A percentile compares a stretch with the other conserved stretches of the same genome.
Conservation (phyloP, 75 land plant genomes). For the Sequoia sempervirens region DNA sequence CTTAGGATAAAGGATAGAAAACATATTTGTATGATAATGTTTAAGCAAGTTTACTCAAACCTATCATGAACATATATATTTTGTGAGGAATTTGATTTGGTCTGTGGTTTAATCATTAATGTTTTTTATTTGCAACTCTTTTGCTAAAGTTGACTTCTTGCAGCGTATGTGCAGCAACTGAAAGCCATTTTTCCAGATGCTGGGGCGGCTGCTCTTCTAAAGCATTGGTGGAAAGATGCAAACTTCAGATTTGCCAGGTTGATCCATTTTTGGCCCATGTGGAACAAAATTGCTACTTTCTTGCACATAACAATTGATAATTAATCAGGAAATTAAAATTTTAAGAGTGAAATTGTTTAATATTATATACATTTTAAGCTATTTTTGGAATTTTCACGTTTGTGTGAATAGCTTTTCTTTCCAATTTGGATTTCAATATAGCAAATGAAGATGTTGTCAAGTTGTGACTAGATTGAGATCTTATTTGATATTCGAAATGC, state of each 20-base stretch:
- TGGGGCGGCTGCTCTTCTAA: conserved; percentile 88
- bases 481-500: not conserved
- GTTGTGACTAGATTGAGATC: not conserved
- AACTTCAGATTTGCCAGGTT: conserved; percentile 81
- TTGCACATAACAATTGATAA: not conserved
- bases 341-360: not conserved
- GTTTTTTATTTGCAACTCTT: not conserved
- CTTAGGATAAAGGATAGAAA: not conserved
- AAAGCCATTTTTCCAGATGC: conserved; percentile 98
- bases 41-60: not conserved
- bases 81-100: not conserved
- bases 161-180: conserved; percentile 51
- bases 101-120: not conserved
- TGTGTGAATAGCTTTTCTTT: not conserved
- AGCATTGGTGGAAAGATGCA: conserved; percentile 87
- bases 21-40: not conserved
- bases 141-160: conserved; percentile 19
- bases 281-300: not conserved
- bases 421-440: not conserved
- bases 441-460: not conserved
- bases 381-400: not conserved
- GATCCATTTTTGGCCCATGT: not conserved
- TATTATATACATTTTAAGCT: not conserved
- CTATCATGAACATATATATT: not conserved
- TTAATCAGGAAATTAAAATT: not conserved